Evolutionary conservation across 2,329 filamentous ascomycete species (phyloP), one percentile per base, ranked within the genome.

Genomic region (Pseudonectria foliicola): DNA sequence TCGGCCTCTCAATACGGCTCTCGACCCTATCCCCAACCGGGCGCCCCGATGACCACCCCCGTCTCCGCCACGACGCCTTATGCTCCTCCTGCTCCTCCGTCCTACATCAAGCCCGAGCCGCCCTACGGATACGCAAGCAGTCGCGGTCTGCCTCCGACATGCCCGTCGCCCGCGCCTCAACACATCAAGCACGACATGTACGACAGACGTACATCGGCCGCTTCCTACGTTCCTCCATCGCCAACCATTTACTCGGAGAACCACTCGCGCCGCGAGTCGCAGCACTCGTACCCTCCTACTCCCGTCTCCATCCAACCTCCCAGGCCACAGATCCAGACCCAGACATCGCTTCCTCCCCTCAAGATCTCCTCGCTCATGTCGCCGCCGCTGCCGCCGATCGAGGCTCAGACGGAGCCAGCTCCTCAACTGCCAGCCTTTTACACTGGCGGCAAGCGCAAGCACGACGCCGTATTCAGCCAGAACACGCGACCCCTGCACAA

Each of bases 171-270:
- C 4, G 41, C 45, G n/a, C 38, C 45, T 1, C 46, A 50, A 4
- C 45, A 54, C 1, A 46, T 50, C 13, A 60, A 56, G 35, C 54
- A 53, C 6, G 60, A 62, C 13, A 24, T 45, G n/a, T 62, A 65
- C 32, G 56, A 64, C 31, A 56, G 60, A n/a, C 57, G 63, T 33
- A 47, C 35, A 27, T 53, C 56, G 1, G 57, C 60, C 6, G 60
- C 60, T 32, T 56, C 53, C 13, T 59, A 57, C 21, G 51, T 54
- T 7, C 64, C 69, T 24, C 60, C 60, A 3, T 61, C 66, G 10
- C 56, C 62, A 8, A 59, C 60, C 1, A 36, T 48, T 7, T 57
- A 54, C 44, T 53, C 56, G 8, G 54, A 56, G 10, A 45, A 42
- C 10, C 51, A 56, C 25, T 44, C 46, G 7, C 54, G 60, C 24